phyloP scores from a whole-genome alignment of 1,284 basidiomycete genomes.

The Naganishia sp. region DNA sequence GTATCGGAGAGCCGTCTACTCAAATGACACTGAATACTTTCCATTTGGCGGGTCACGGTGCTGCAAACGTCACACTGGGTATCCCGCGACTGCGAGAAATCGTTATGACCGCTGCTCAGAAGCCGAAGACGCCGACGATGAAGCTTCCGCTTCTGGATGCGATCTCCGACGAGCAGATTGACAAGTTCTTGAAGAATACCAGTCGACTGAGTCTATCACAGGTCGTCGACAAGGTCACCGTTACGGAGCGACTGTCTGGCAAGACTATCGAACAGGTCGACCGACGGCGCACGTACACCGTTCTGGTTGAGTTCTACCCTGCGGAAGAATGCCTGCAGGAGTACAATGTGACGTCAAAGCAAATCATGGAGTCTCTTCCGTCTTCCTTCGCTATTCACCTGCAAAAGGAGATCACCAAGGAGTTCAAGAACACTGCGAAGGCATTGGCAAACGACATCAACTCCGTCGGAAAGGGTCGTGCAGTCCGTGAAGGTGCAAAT shows the following conservation, averaged over 20 bases:
- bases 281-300: constrained; percentile 75
- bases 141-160: constrained; percentile 68
- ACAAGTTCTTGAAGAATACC: constrained; percentile 85
- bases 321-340: constrained; percentile 79
- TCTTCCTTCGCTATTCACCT: constrained; percentile 78
- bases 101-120: constrained; percentile 96
- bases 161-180: constrained; percentile 63
- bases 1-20: constrained; percentile 97
- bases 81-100: constrained; percentile 98
- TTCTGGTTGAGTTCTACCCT: constrained; percentile 85
- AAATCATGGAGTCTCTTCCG: constrained; percentile 74
- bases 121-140: constrained; percentile 99
- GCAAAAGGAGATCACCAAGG: constrained; percentile 80
- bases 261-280: constrained; percentile 61
- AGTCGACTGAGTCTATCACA: constrained; percentile 85
- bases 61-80: constrained; percentile 98
- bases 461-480: constrained; percentile 77
- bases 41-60: constrained; percentile 98
- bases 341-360: constrained; percentile 73
- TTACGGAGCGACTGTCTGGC: constrained; percentile 72
- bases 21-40: constrained; percentile 99
- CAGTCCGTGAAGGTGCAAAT: constrained; percentile 46
- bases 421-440: constrained; percentile 82
- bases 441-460: constrained; percentile 78
- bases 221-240: constrained; percentile 79